phyloP scores from a whole-genome alignment of 208 protist species.

The Strigomonas oncopelti region DNA sequence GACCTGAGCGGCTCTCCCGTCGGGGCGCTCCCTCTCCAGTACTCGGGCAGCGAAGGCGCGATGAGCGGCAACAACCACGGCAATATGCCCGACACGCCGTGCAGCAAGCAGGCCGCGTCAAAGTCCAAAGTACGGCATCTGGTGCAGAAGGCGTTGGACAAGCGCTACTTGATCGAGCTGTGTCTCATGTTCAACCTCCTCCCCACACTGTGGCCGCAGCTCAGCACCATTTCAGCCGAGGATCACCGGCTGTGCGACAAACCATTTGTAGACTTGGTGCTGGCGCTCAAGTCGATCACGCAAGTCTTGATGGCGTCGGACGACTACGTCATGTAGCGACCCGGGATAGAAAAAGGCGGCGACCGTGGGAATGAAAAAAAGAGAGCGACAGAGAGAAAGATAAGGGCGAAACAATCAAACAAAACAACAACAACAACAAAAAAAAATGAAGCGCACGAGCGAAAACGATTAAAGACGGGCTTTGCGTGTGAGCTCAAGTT shows the following conservation, averaged over 20 bases:
- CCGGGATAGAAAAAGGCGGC: background rate
- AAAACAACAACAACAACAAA: constrained; percentile 2
- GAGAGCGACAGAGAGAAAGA: background rate
- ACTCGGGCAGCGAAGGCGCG: background rate
- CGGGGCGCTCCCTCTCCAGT: background rate
- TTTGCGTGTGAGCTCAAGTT: background rate
- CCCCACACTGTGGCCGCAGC: constrained; percentile 51
- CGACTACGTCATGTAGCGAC: constrained; percentile 23
- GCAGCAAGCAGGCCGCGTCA: background rate
- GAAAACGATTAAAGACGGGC: background rate
- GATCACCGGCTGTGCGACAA: constrained; percentile 56
- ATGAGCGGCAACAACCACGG: background rate
- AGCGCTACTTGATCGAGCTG: constrained; percentile 61
- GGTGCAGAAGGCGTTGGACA: constrained; percentile 43
- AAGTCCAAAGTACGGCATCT: constrained; percentile 8
- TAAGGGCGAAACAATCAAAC: too few species aligned
- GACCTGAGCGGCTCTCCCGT: background rate
- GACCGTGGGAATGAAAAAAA: background rate
- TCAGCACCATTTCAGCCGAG: constrained; percentile 41
- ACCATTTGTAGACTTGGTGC: constrained; percentile 45
- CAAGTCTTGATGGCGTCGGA: constrained; percentile 77
- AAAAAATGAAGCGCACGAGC: background rate
- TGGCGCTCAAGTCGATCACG: constrained; percentile 63
- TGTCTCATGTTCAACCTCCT: constrained; percentile 58
- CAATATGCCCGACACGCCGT: background rate